Conservation (phyloP, 306 rosid genomes). For the Citrullus mucosospermus region DNA sequence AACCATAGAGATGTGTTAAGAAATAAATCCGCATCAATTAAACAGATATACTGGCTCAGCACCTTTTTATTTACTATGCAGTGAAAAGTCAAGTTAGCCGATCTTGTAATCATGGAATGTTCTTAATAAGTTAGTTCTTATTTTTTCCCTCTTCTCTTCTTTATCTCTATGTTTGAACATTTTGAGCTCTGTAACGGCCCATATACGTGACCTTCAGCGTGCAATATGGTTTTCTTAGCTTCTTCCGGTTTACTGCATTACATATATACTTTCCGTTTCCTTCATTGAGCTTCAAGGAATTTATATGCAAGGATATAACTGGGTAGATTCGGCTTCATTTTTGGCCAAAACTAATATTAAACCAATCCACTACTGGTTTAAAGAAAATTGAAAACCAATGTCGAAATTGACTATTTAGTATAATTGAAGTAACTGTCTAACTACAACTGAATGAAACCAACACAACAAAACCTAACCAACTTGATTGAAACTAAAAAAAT, state of each 20-base stretch:
- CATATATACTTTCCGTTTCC: neutral
- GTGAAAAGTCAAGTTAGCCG: neutral
- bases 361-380: neutral
- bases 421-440: neutral
- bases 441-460: neutral
- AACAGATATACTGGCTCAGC: neutral
- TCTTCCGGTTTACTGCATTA: neutral
- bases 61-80: neutral
- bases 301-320: neutral
- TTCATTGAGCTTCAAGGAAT: neutral
- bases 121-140: neutral
- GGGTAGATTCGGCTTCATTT: neutral
- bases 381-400: neutral
- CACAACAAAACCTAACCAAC: neutral
- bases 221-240: neutral
- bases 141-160: neutral
- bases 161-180: neutral
- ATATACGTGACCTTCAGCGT: neutral
- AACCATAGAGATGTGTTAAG: neutral
- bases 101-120: neutral
- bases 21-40: neutral
- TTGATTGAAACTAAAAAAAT: neutral
- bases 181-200: neutral
- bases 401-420: neutral
- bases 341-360: neutral